A percentile compares a stretch with the other conserved stretches of the same genome.
Evolutionary conservation across 2,329 filamentous ascomycete genomes (phyloP).

Genomic region (Tolypocladium guangdongense): DNA sequence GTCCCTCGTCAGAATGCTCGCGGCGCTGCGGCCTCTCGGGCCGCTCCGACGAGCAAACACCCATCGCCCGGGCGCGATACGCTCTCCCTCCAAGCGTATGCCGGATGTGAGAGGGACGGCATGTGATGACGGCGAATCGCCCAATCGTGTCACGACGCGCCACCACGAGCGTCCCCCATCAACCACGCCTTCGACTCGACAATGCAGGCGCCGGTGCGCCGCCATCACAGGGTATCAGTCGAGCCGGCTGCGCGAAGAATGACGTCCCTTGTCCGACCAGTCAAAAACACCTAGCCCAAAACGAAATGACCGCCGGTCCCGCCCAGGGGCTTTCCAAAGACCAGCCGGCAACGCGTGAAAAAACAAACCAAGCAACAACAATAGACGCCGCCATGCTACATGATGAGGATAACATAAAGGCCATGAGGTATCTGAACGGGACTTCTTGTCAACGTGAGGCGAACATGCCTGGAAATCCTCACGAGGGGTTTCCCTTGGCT

Average conservation of each 20-base stretch:
- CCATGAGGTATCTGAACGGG: slow-evolving; percentile 8
- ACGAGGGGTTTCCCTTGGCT: slow-evolving; percentile 34
- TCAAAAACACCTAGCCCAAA: slow-evolving; percentile 8
- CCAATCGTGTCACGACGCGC: background rate
- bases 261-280: background rate
- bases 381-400: slow-evolving; percentile 26
- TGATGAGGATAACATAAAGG: slow-evolving; percentile 18
- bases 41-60: background rate
- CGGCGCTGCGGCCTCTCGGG: background rate
- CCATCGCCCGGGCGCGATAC: background rate
- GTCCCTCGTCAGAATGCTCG: background rate
- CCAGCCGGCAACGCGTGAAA: slow-evolving; percentile 11
- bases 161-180: background rate
- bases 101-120: background rate
- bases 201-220: slow-evolving; percentile 3
- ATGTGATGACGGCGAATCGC: background rate
- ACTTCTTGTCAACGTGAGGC: background rate
- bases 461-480: slow-evolving; percentile 4
- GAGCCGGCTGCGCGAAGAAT: slow-evolving; percentile 1
- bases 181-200: background rate
- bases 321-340: slow-evolving; percentile 5
- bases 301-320: slow-evolving; percentile 4
- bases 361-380: slow-evolving; percentile 12
- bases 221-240: slow-evolving; percentile 8
- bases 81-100: background rate